Evolutionary conservation across 495 filamentous ascomycete genomes (phyloP).

Genomic region (Penicillium tannophilum): DNA sequence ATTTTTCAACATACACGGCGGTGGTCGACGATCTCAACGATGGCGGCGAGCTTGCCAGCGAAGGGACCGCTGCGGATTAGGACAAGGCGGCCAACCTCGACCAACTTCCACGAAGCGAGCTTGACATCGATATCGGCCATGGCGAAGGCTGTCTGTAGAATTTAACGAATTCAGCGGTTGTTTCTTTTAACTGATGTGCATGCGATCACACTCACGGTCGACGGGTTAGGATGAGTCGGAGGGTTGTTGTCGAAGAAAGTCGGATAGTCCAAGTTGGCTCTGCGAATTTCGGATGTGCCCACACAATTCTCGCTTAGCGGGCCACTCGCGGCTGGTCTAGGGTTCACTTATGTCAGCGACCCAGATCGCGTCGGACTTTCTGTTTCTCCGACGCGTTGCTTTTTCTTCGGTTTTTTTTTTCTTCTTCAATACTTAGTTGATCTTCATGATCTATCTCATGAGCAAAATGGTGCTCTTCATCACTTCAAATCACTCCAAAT

Average conservation of each 20-base stretch:
- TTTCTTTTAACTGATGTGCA: conserved; percentile 16
- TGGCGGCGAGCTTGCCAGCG: conserved; percentile 82
- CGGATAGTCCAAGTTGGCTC: conserved; percentile 44
- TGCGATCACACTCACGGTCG: conserved; percentile 46
- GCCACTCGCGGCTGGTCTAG: conserved; percentile 38
- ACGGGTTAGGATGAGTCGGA: conserved; percentile 44
- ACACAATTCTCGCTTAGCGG: conserved; percentile 38
- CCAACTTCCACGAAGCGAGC: conserved; percentile 80
- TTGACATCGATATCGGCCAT: conserved; percentile 73
- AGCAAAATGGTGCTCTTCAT: conserved; percentile 19
- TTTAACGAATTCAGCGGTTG: conserved; percentile 27
- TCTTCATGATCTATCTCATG: conserved; percentile 13
- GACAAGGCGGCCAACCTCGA: conserved; percentile 96
- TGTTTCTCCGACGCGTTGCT: conserved; percentile 17
- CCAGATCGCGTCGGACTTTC: conserved; percentile 1
- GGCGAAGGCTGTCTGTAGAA: conserved; percentile 40
- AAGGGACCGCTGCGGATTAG: conserved; percentile 77
- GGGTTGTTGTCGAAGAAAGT: conserved; percentile 51
- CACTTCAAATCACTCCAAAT: background rate
- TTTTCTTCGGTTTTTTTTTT: conserved; percentile 27
- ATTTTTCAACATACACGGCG: conserved; percentile 72
- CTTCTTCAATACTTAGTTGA: conserved; percentile 8
- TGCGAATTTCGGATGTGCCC: conserved; percentile 51
- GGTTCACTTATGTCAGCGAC: conserved; percentile 35
- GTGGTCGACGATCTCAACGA: conserved; percentile 99